These are phyloP conservation scores for Parietaria judaica DNA, from an alignment of 306 rosid genomes.

Conservation along the genomic window DNA sequence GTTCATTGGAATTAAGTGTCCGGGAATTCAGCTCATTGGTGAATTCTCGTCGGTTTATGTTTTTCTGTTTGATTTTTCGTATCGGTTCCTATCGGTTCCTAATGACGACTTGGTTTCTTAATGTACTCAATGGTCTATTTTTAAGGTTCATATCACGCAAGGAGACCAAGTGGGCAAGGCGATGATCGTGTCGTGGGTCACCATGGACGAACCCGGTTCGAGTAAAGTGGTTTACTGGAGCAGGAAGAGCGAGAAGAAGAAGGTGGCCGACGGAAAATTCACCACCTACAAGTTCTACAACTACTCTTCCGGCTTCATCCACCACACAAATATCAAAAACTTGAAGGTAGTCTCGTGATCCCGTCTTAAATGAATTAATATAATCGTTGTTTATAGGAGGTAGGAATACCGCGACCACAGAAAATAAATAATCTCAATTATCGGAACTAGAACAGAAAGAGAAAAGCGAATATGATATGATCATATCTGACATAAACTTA, in stretches of 20 bases:
- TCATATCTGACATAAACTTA: too few species aligned
- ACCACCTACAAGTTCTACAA: slow-evolving; percentile 44
- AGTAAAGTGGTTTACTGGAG: slow-evolving; percentile 52
- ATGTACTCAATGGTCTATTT: not conserved
- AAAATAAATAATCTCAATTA: too few species aligned
- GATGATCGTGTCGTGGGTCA: slow-evolving; percentile 68
- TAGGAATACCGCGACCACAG: too few species aligned
- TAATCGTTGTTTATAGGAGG: not conserved
- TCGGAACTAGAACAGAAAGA: too few species aligned
- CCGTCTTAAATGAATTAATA: not conserved
- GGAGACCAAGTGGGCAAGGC: slow-evolving; percentile 67
- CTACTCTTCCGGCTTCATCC: slow-evolving; percentile 70
- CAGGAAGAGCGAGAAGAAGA: slow-evolving; percentile 17
- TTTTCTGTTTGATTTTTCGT: too few species aligned
- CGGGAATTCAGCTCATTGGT: too few species aligned
- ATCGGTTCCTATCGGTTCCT: too few species aligned
- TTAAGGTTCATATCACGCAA: slow-evolving; percentile 79
- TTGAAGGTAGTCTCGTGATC: slow-evolving; percentile 22
- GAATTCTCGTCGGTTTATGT: too few species aligned
- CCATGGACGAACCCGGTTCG: slow-evolving; percentile 53
- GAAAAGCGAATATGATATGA: too few species aligned
- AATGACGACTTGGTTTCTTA: not conserved
- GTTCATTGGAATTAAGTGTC: too few species aligned
- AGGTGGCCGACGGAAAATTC: slow-evolving; percentile 31
- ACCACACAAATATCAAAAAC: slow-evolving; percentile 41